Conservation (phyloP, 192 early-diverging fungal genomes). For the Obelidium mucronatum region DNA sequence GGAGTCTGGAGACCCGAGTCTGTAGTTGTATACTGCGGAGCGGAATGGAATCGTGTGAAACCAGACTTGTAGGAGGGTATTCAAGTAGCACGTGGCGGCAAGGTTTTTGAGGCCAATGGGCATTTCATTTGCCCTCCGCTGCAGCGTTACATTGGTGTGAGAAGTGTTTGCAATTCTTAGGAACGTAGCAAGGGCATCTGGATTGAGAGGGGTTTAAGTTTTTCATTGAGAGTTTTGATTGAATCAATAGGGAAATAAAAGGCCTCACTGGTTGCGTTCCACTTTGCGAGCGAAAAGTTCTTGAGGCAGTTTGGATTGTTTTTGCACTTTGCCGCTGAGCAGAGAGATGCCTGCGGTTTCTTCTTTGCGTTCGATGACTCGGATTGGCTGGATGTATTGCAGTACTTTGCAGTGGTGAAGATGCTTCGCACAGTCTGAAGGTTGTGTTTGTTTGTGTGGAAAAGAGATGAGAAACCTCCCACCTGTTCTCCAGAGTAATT, state of each 20-base stretch:
- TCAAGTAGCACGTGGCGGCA: conserved; percentile 91
- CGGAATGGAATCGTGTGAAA: conserved; percentile 39
- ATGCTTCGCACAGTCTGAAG: too few species aligned
- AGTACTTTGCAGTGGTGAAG: too few species aligned
- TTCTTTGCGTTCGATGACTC: neutral
- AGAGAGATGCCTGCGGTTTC: neutral
- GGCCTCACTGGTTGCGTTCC: neutral
- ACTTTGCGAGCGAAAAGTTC: conserved; percentile 5
- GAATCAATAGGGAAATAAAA: too few species aligned
- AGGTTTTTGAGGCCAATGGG: conserved; percentile 62
- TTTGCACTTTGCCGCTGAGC: conserved; percentile 8
- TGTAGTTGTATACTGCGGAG: conserved; percentile 11
- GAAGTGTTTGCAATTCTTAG: conserved; percentile 51
- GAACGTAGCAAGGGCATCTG: conserved; percentile 19
- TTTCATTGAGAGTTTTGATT: too few species aligned
- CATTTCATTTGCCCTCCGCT: neutral
- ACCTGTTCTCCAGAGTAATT: too few species aligned
- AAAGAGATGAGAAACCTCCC: too few species aligned
- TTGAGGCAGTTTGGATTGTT: conserved; percentile 19
- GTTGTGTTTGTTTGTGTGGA: too few species aligned
- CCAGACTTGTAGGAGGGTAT: conserved; percentile 74
- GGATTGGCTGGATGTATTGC: too few species aligned
- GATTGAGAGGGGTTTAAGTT: too few species aligned
- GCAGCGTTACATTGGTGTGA: neutral
- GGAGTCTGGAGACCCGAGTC: conserved; percentile 7